Evolutionary conservation across 176 grass and related monocot species (phyloP), one percentile per base, ranked within the genome.

Genomic region (Carex littledalei): DNA sequence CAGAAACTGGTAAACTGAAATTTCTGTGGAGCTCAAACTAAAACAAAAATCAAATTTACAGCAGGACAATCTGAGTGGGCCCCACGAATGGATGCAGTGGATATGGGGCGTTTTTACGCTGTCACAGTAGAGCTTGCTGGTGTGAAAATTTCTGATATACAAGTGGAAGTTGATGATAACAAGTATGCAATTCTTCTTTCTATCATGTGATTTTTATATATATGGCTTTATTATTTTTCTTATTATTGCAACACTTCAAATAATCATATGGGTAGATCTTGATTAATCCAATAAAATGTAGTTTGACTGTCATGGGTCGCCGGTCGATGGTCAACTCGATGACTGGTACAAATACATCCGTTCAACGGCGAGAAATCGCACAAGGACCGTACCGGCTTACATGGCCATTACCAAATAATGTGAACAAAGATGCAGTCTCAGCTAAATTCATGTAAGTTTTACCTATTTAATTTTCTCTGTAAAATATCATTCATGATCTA

Each of bases 51-150:
- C 4, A 85, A 85, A 63, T 60, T 73, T 20, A 8, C 50, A 65
- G 20, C 87, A 89, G 87, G 66, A 39, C 35, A 66, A 16, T 31
- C 45, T 14, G 88, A 83, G 22, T 89, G 88, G 88, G 80, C 78
- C n/a, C 88, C 88, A 54, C 64, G 79, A 84, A 89, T 89, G 88
- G 88, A 89, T 77, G 83, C 85, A 8, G 79, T 81, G 20, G 88
- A 89, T 57, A 82, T 81, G 32, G 59, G 84, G 2, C 26, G 11
- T 20, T 56, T 74, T 58, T 89, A 83, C 29, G 67, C 81, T 68
- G 55, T 89, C 56, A 89, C 84, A 16, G 50, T 89, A 29, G 88
- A 89, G 26, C 84, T 89, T 69, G 78, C 88, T 29, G 88, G 88
- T 62, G 84, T 89, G 15, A 76, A 75, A 39, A 32, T 82, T 70